Conservation (phyloP, 345 rosid species). For the Euphorbia tirucalli region DNA sequence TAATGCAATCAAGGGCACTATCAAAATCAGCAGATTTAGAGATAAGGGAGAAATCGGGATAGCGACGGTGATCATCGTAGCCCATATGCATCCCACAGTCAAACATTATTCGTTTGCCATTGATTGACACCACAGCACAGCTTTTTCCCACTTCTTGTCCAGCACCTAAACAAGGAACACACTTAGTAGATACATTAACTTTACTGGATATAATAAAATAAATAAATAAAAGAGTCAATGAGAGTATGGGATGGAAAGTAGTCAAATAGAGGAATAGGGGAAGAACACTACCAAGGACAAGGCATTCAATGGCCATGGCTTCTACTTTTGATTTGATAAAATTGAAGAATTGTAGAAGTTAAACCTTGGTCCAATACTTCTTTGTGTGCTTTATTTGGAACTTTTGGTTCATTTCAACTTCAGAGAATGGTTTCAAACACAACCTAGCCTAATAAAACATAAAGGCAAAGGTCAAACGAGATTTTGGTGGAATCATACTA, state of each 20-base stretch:
- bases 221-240: no score
- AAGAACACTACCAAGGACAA: slow-evolving; percentile 34
- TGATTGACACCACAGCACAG: slow-evolving; percentile 83
- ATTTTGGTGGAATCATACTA: neutral
- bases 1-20: slow-evolving; percentile 53
- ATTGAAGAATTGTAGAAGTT: neutral
- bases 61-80: slow-evolving; percentile 70
- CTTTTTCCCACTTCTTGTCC: slow-evolving; percentile 98
- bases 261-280: neutral
- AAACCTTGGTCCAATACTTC: neutral
- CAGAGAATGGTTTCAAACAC: neutral
- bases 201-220: neutral
- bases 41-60: slow-evolving; percentile 78
- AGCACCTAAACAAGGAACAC: slow-evolving; percentile 47
- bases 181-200: neutral
- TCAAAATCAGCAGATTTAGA: slow-evolving; percentile 57
- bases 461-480: neutral
- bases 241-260: neutral
- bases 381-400: slow-evolving; percentile 6
- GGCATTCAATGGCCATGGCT: slow-evolving; percentile 79
- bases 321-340: neutral
- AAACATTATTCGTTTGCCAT: slow-evolving; percentile 83
- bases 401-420: neutral
- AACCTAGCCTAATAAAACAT: neutral
- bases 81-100: slow-evolving; percentile 99